Conservation (phyloP, 2,329 filamentous ascomycete species). For the Simplicillium sp. region DNA sequence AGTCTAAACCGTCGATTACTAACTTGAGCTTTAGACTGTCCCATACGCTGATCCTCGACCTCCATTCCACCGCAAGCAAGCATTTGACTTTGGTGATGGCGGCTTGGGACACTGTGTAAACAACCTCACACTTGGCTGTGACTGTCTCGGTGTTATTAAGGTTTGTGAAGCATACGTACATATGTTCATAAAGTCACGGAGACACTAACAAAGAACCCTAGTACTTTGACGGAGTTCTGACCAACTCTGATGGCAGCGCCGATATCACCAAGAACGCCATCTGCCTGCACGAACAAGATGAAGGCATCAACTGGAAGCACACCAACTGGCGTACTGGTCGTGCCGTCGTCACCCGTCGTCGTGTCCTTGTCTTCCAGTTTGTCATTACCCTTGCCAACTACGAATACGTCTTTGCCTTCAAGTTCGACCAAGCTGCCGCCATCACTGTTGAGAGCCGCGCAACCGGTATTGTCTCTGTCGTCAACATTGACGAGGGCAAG, state of each 20-base stretch:
- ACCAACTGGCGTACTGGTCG: conserved; percentile 47
- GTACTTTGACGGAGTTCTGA: conserved; percentile 26
- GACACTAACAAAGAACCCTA: conserved; percentile 1
- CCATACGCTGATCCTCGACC: conserved; percentile 56
- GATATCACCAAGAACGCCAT: conserved; percentile 35
- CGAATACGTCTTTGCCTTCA: conserved; percentile 37
- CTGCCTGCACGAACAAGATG: conserved; percentile 23
- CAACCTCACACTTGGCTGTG: conserved; percentile 56
- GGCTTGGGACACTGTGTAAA: conserved; percentile 57
- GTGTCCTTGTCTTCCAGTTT: conserved; percentile 49
- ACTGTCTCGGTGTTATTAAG: conserved; percentile 56
- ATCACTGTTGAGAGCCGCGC: conserved; percentile 21
- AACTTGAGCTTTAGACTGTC: conserved; percentile 25
- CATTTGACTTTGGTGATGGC: conserved; percentile 62
- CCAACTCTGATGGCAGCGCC: conserved; percentile 15
- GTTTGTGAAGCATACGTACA: conserved; percentile 4
- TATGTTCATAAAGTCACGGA: not conserved
- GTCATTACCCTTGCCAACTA: conserved; percentile 56
- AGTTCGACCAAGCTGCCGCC: conserved; percentile 43
- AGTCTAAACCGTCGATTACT: not conserved
- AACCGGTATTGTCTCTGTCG: conserved; percentile 31
- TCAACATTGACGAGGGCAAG: conserved; percentile 32
- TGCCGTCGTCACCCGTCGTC: conserved; percentile 43
- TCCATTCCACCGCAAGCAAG: conserved; percentile 57
- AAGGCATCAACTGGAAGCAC: conserved; percentile 53